A percentile compares a stretch with the other conserved stretches of the same genome.
Evolutionary conservation across 75 land plant genomes (phyloP).

Genomic region (Sequoia sempervirens): DNA sequence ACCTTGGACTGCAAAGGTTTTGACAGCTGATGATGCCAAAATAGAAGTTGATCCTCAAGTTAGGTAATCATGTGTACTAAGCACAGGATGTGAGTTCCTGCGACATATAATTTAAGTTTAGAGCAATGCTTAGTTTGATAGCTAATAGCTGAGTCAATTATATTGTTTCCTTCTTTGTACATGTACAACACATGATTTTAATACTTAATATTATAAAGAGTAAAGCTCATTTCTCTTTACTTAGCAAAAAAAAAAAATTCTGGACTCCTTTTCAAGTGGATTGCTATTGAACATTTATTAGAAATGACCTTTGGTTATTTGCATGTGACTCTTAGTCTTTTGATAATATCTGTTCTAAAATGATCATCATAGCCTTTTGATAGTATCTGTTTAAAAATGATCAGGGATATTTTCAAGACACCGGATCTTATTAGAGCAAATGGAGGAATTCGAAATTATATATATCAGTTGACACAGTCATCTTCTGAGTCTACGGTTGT

Average conservation of each 20-base stretch:
- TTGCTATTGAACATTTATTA: neutral
- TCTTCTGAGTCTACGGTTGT: constrained; percentile 33
- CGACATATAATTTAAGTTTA: neutral
- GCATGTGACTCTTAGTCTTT: neutral
- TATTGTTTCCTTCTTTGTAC: neutral
- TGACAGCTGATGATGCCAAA: constrained; percentile 51
- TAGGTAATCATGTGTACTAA: constrained; percentile 16
- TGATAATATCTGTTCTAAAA: neutral
- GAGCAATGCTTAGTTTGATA: neutral
- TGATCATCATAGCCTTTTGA: constrained; percentile 17
- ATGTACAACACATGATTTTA: neutral
- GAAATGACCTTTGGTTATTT: neutral
- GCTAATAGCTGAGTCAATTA: neutral
- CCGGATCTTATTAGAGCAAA: constrained; percentile 73
- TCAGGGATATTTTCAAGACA: constrained; percentile 61
- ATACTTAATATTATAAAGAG: neutral
- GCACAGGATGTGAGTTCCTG: neutral
- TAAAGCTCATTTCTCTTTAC: neutral
- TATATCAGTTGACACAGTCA: constrained; percentile 63
- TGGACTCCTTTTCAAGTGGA: neutral
- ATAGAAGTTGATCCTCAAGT: constrained; percentile 13
- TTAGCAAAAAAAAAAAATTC: neutral
- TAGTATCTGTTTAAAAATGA: neutral
- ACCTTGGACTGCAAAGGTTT: constrained; percentile 62
- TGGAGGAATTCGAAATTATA: constrained; percentile 87